These are phyloP conservation scores for Trichosporon sp. DNA, from an alignment of 1,284 basidiomycete species.

Conservation along the genomic window DNA sequence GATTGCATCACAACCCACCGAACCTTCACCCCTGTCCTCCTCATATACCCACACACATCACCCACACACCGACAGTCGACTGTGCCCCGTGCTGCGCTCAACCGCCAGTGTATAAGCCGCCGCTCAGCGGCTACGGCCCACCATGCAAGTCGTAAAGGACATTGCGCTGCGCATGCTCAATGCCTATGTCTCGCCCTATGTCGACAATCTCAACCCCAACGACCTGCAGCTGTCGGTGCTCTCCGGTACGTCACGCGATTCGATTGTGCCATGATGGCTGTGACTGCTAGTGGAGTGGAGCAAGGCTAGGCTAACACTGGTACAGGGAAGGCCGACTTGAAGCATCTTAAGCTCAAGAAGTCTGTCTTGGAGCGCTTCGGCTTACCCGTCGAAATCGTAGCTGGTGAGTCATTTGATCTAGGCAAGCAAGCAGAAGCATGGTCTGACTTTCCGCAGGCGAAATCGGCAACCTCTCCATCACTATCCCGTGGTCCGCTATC, in stretches of 20 bases:
- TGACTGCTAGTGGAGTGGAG: neutral
- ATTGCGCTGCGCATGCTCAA: constrained; percentile 61
- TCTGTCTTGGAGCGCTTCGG: constrained; percentile 94
- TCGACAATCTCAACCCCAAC: constrained; percentile 91
- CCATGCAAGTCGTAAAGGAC: constrained; percentile 43
- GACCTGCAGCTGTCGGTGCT: constrained; percentile 94
- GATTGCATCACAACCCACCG: neutral
- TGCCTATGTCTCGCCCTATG: constrained; percentile 87
- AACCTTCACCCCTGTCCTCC: neutral
- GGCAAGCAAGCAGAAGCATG: neutral
- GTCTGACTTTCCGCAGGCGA: constrained; percentile 58
- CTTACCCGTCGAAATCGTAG: constrained; percentile 90
- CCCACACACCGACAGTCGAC: neutral
- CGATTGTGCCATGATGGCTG: too few relatives aligned
- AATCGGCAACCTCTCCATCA: constrained; percentile 84
- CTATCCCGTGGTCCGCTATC: constrained; percentile 92
- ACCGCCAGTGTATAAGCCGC: neutral
- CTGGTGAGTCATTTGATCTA: constrained; percentile 57
- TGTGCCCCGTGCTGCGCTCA: neutral
- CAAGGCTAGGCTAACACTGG: constrained; percentile 6
- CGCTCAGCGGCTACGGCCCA: constrained; percentile 10
- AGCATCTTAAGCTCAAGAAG: constrained; percentile 81
- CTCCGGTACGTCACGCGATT: constrained; percentile 59
- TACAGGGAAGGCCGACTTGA: constrained; percentile 74
- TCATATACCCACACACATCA: too few relatives aligned